Percentiles rank a stretch among this genome's conserved stretches.
phyloP scores from a whole-genome alignment of 2,329 filamentous ascomycete species.

The Apiospora malaysiana region DNA sequence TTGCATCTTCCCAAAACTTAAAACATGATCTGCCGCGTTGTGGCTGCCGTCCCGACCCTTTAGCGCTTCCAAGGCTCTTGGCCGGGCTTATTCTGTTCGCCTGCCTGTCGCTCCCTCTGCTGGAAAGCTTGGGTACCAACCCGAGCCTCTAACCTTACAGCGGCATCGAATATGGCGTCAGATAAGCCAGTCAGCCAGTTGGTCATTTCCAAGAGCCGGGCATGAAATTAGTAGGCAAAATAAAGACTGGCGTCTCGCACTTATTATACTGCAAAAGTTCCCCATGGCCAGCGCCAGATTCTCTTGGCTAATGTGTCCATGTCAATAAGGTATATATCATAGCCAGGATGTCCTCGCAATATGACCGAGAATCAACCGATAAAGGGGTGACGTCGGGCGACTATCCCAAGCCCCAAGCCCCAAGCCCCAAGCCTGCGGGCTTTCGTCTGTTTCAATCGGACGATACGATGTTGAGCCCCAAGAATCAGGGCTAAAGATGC shows the following conservation, averaged over 20 bases:
- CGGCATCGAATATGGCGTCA: not conserved
- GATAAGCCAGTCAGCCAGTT: not conserved
- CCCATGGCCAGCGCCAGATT: not conserved
- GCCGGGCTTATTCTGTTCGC: not conserved
- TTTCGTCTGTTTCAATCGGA: slow-evolving; percentile 2
- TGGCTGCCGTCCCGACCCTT: slow-evolving; percentile 3
- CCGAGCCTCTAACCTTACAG: not conserved
- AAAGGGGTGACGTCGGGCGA: not conserved
- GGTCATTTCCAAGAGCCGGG: not conserved
- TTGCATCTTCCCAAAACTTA: not conserved
- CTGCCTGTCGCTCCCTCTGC: not conserved
- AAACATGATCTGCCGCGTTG: not conserved
- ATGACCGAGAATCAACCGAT: not conserved
- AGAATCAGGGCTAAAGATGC: not conserved
- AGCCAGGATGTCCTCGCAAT: not conserved
- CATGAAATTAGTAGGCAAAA: not conserved
- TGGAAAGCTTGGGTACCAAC: not conserved
- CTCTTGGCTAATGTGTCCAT: not conserved
- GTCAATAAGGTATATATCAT: not conserved
- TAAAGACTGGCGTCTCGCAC: no score
- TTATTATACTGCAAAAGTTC: no score
- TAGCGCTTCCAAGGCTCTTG: slow-evolving; percentile 4
- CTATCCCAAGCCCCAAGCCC: not conserved
- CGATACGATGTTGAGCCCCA: not conserved
- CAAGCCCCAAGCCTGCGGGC: not conserved